Evolutionary conservation across 441 rosid species (phyloP).

Genomic region (Flueggea neowawraea): DNA sequence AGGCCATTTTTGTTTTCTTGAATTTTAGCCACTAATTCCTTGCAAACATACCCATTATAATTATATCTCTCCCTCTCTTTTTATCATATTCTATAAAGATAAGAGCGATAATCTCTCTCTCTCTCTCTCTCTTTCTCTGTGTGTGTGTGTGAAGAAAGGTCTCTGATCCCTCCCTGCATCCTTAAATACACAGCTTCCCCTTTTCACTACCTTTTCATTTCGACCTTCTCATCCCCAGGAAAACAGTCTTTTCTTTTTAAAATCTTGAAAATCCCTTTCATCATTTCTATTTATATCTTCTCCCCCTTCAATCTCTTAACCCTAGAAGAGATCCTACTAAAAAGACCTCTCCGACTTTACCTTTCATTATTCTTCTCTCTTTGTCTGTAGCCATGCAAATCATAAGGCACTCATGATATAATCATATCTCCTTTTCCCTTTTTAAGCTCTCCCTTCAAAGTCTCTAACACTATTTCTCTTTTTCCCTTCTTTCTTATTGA

Average conservation of each 20-base stretch:
- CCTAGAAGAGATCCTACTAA: background rate
- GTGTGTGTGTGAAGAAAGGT: background rate
- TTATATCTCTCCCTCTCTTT: slow-evolving; percentile 23
- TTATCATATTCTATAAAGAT: slow-evolving; percentile 18
- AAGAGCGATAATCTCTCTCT: background rate
- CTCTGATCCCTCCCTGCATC: slow-evolving; percentile 33
- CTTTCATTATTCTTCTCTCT: slow-evolving; percentile 2
- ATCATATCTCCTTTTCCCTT: slow-evolving; percentile 39
- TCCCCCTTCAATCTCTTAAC: background rate
- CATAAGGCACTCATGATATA: slow-evolving; percentile 92
- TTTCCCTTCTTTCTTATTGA: slow-evolving; percentile 13
- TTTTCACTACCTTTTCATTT: slow-evolving; percentile 45
- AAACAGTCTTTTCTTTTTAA: background rate
- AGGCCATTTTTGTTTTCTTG: slow-evolving; percentile 25
- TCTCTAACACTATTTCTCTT: slow-evolving; percentile 13
- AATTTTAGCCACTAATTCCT: no score
- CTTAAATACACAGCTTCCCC: slow-evolving; percentile 42
- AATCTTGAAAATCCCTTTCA: slow-evolving; percentile 13
- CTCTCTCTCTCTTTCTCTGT: no score
- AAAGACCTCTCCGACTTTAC: slow-evolving; percentile 5
- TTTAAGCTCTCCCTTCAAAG: slow-evolving; percentile 19
- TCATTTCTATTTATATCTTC: slow-evolving; percentile 3
- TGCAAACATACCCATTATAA: slow-evolving; percentile 13
- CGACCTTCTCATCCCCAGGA: slow-evolving; percentile 40
- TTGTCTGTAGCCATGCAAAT: slow-evolving; percentile 48